Evolutionary conservation across 1,284 basidiomycete genomes (phyloP).

Genomic region (Leccinum subrobustum): DNA sequence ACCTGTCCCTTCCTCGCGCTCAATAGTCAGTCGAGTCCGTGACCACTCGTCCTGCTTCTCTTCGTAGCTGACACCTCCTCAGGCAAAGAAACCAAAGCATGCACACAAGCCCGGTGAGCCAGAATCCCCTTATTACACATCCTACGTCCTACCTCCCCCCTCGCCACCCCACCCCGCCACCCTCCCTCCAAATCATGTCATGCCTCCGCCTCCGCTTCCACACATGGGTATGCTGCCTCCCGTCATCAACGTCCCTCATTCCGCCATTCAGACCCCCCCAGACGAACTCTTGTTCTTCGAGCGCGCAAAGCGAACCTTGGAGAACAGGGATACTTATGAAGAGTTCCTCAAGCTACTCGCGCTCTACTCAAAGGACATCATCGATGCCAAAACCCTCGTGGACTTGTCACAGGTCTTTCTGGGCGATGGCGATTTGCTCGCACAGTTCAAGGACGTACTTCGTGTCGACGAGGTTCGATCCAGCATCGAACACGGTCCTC

Average conservation of each 20-base stretch:
- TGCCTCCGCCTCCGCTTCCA: constrained; percentile 32
- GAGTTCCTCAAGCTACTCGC: constrained; percentile 85
- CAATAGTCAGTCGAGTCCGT: constrained; percentile 40
- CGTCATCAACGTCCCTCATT: constrained; percentile 27
- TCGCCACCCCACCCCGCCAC: constrained; percentile 38
- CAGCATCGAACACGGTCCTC: constrained; percentile 71
- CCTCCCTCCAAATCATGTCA: constrained; percentile 33
- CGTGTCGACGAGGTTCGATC: constrained; percentile 73
- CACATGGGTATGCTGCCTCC: constrained; percentile 34
- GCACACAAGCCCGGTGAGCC: constrained; percentile 54
- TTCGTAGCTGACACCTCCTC: constrained; percentile 18
- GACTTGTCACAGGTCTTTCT: constrained; percentile 82
- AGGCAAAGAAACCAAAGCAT: constrained; percentile 61
- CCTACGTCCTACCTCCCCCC: constrained; percentile 47
- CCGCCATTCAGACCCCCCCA: constrained; percentile 45
- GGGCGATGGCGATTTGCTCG: constrained; percentile 77
- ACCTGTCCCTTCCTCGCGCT: constrained; percentile 50
- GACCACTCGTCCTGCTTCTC: constrained; percentile 1
- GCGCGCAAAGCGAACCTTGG: constrained; percentile 77
- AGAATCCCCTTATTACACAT: constrained; percentile 55
- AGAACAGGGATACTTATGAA: constrained; percentile 73
- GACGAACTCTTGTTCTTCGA: constrained; percentile 95
- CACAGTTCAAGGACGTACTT: constrained; percentile 86
- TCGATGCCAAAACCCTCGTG: constrained; percentile 83
- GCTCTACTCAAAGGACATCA: constrained; percentile 84